Base-by-base conservation (phyloP, 345 rosid species). In the Syzygium grande region DNA sequence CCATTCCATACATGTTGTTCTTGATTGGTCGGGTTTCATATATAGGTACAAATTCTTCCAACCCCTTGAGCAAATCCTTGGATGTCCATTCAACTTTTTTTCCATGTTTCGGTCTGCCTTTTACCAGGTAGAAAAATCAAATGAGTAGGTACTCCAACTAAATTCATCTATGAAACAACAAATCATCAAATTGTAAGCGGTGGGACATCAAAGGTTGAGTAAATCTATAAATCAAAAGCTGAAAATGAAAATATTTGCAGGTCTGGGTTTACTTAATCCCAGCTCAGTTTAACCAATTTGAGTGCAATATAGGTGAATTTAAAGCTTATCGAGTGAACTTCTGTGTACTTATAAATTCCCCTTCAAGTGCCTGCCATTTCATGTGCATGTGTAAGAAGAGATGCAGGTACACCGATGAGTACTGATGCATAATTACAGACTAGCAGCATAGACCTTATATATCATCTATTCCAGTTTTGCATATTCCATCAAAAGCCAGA, bases 101-200 rank as follows among this genome's bases (percentile, higher is more conserved):
- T 88, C 98, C 99, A 89, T 93, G 98, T 98, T 96, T 98, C 96
- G 99, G 95, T 97, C 99, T 98, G 99, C 99, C 99, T 97, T 95
- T 96, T 94, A 93, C 93, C 95, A 95, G 94, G 92, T 94, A 92
- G 78, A 90, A 90, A 27, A 94, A 93, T 94, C 92, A 92, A 93
- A 93, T 87, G 85, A 92, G 52, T 53, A 43, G 51, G 49, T 27
- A 86, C 84, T 23, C 68, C 10, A 21, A 63, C 46, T 46, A 30
- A 73, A 38, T 19, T 73, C 80, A 73, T 73, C 49, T 34, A 73
- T 38, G 14, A 34, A 73, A 17, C 14, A 3, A 25, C 80, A 61
- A 46, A 49, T 3, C 49, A 38, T 58, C 49, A 46, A 21, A 61
- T 19, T 19, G 29, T 41, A 15, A 27, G 73, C 51, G 3, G 51